Evolutionary conservation across 495 filamentous ascomycete genomes (phyloP), one percentile per base, ranked within the genome.

Genomic region (Penicillium paradoxum): DNA sequence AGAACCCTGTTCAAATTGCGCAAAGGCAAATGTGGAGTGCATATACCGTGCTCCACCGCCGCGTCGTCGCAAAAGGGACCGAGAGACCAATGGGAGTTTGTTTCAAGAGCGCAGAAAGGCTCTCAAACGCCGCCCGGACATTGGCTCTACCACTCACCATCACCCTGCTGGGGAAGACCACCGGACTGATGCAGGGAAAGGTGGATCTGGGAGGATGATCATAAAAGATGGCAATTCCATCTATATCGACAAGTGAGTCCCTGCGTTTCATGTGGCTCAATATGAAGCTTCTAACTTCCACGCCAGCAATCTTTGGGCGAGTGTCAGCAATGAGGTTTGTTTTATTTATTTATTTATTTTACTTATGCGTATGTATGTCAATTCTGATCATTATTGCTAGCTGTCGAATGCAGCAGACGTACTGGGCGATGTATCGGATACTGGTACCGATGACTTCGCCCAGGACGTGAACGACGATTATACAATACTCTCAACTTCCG

Each of bases 1-100:
- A 53, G 77, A 83, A 55, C 82, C 80, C 29, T 87, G 84, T 55
- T 79, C 81, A 44, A 84, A 83, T 68, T 87, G 83, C 59, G 63
- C 79, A 65, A 87, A 82, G 72, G 76, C 80, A 11, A 45, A 34
- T 18, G 74, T 77, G 34, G 80, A 83, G 40, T 88, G 84, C 57
- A 70, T 82, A 3, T 79, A 82, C 24, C 74, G 78, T n/a, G 73
- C 78, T 58, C 81, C 81, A 21, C 75, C 79, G 34, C 80, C 83
- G 14, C 70, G 80, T 34, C 78, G 81, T 21, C 72, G 81, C 49
- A 83, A 82, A 67, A 81, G 79, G 69, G 78, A 75, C 55, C 72
- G 69, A 22, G 59, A 49, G 36, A 32, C 22, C 17, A 53, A 69
- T 75, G 39, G 76, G 79, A 55, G 68, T 70, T 48, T 77, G 79